Percentiles rank a stretch among this genome's conserved stretches.
phyloP scores from a whole-genome alignment of 108 stramenopile species.

The Pseudonitzschia delicatissima region DNA sequence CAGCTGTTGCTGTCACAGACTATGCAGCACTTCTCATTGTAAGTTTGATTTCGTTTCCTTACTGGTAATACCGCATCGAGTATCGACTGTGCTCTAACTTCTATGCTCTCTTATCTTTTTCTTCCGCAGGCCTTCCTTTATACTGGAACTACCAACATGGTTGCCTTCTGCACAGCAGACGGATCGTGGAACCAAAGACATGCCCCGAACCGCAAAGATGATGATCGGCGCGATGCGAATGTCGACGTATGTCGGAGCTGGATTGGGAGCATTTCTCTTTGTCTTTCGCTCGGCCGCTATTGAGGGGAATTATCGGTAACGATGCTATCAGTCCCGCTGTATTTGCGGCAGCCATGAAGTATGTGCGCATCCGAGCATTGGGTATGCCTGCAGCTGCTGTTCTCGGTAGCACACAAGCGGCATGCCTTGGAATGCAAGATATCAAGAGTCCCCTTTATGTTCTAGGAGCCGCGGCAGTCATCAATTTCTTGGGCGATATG shows the following conservation, averaged over 20 bases:
- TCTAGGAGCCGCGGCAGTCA: conserved; percentile 68
- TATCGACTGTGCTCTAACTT: too few species aligned
- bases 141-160: conserved; percentile 80
- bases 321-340: conserved; percentile 65
- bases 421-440: conserved; percentile 79
- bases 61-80: too few species aligned
- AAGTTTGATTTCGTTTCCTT: conserved; percentile 16
- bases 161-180: conserved; percentile 64
- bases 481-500: conserved; percentile 77
- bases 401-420: conserved; percentile 78
- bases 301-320: conserved; percentile 73
- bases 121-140: conserved; percentile 68
- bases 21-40: conserved; percentile 71
- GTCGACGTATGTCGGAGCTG: conserved; percentile 57
- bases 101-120: background rate
- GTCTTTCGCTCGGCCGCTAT: conserved; percentile 36
- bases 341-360: conserved; percentile 65
- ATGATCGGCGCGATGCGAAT: conserved; percentile 69
- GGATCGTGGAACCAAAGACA: conserved; percentile 34
- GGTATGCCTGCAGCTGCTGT: conserved; percentile 83
- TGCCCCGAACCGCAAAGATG: conserved; percentile 36
- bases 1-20: conserved; percentile 78
- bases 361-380: conserved; percentile 79
- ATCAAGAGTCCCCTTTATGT: conserved; percentile 73
- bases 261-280: conserved; percentile 52